phyloP scores from a whole-genome alignment of 169 alveolate genomes.

The Besnoitia besnoiti region DNA sequence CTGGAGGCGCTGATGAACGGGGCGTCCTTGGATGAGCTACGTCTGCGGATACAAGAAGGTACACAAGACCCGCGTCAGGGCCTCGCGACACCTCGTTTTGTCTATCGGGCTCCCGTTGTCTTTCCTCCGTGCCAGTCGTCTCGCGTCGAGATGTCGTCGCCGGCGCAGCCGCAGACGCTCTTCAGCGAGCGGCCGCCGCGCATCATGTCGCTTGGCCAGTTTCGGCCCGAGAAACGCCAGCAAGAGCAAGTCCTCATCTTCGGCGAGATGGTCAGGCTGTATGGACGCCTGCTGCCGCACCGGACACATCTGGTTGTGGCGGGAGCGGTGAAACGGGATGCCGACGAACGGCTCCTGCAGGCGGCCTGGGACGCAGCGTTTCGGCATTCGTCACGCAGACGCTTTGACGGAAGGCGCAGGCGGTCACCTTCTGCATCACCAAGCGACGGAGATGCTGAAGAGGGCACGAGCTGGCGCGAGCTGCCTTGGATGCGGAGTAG shows the following conservation, averaged over 20 bases:
- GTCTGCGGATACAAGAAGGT: too few species aligned
- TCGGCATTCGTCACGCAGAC: too few species aligned
- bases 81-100: too few species aligned
- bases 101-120: neutral
- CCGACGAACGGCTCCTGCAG: neutral
- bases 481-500: neutral
- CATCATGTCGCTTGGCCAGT: conserved; percentile 38
- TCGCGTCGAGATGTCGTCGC: neutral
- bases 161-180: neutral
- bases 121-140: neutral
- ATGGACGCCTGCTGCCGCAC: conserved; percentile 41
- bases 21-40: too few species aligned
- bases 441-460: neutral
- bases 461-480: neutral
- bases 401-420: neutral
- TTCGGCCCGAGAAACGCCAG: conserved; percentile 41
- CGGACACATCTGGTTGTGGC: neutral
- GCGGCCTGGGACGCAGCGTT: neutral
- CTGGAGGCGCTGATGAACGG: neutral
- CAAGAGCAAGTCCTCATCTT: conserved; percentile 11
- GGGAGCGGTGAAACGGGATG: neutral
- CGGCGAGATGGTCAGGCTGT: neutral
- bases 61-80: too few species aligned
- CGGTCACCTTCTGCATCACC: neutral
- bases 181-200: neutral